Base-by-base conservation (phyloP, 2,329 filamentous ascomycete species). In the Neofusicoccum cordaticola region DNA sequence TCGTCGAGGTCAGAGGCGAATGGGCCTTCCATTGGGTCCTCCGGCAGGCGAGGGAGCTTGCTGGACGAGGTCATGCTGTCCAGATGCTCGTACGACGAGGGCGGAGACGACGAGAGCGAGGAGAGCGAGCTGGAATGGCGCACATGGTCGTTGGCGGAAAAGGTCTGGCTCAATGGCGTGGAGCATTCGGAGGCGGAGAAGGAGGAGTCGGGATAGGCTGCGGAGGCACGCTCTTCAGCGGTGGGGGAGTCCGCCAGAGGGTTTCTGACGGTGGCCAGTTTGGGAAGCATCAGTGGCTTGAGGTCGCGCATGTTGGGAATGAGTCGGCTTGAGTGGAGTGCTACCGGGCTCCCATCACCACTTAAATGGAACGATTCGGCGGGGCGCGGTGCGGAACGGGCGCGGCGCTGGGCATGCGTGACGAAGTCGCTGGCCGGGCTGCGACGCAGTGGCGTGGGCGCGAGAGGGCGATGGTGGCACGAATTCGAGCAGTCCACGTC, bases 1-100 rank as follows among this genome's bases (percentile, higher is more conserved):
- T 63, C 60, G 15, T 63, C 61, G 15, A 52, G 34, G 48, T 63
- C 61, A 2, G 61, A 63, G 48, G 47, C 39, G 61, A 84, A 83
- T 34, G 88, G 85, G 22, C 90, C 90, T 62, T 93, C 90, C 47
- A 88, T 79, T 2, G 90, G 88, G 22, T 96, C 93, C 76, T 97
- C 93, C 72, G 93, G 86, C 19, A 97, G 90, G 71, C 95, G 91
- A 15, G 92, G 90, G 67, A 97, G 82, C 78, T 91, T 91, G 71
- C 83, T 82, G 0, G 85, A 80, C 81, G 82, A 58, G 79, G 84
- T 65, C 83, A 88, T 66, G 83, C 89, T 63, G 83, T 88, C 67
- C 77, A 72, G 78, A 78, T 69, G 69, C 7, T 88, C 87, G 69
- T 79, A 79, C 4, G 76, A 73, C 19, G 83, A 79, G 15, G 85